Evolutionary conservation across 2,329 filamentous ascomycete genomes (phyloP), one percentile per base, ranked within the genome.

Genomic region (Xylariomycetidae sp.): DNA sequence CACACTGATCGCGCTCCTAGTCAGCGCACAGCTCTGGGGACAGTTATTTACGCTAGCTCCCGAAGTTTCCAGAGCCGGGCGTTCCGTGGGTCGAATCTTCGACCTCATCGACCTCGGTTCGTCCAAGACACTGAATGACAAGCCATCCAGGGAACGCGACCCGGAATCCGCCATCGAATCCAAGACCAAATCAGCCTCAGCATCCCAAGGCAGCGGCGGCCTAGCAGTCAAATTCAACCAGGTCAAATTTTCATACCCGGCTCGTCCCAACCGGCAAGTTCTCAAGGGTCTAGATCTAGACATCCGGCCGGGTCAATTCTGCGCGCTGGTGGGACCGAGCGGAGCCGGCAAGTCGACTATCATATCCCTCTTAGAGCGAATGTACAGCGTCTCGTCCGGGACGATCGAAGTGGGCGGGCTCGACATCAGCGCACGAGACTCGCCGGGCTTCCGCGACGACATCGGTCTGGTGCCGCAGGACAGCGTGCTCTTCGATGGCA

Each of bases 1-100:
- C 47, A 80, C 88, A 6, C 67, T 87, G 4, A 70, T 84, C 5
- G 72, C 82, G 4, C 73, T 89, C 46, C 70, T 89, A 2, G 77
- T 88, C 25, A 82, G 79, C 36, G 82, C 85, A 0, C 80, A 85
- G 54, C 67, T 83, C 5, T 85, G 81, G 68, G 80, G 82, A 8
- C 79, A 86, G 48, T 77, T 88, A 57, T 88, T 88, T 53, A 77
- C 77, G 16, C 71, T 88, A 2, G 82, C 83, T 0, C 84, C 83
- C 1, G 84, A 89, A 42, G 70, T 88, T n/a, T 78, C 81, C 2
- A 73, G 76, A 27, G 83, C 84, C 1, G 72, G 71, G 18, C 66
- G 67, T 2, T 79, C 83, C 3, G 74, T 77, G 9, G 70, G 69
- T 5, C 65, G 77, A 22, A 75, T 85, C 28, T 59, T 74, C 33